These are phyloP conservation scores for Tolypocladium tundrense DNA, from an alignment of 2,329 filamentous ascomycete genomes.

Conservation along the genomic window DNA sequence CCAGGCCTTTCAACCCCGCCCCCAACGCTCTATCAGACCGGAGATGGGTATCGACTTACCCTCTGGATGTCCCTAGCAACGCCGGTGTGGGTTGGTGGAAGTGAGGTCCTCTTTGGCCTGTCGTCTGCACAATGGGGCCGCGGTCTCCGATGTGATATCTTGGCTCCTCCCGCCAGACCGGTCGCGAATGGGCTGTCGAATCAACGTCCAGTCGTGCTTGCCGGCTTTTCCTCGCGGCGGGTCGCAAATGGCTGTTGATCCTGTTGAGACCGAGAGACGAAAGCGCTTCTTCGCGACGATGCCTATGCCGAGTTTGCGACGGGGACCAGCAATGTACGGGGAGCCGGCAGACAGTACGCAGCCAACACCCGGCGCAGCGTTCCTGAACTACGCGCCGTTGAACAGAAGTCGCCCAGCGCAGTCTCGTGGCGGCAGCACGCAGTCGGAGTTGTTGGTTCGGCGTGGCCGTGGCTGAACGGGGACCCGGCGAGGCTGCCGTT, in stretches of 20 bases:
- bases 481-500: neutral
- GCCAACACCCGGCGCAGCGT: neutral
- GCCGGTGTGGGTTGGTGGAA: neutral
- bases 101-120: neutral
- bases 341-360: neutral
- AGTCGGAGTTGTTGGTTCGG: neutral
- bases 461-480: neutral
- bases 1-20: neutral
- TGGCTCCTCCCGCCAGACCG: neutral
- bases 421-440: neutral
- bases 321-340: neutral
- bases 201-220: neutral
- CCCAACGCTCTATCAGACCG: neutral
- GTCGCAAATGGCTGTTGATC: neutral
- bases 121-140: neutral
- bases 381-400: neutral
- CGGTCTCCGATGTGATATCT: neutral
- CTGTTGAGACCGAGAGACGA: neutral
- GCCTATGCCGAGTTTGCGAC: neutral
- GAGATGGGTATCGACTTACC: slow-evolving; percentile 1
- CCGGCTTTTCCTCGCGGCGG: neutral
- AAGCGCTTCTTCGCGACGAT: neutral
- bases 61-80: neutral
- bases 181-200: neutral
- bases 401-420: neutral